Conservation (phyloP, 192 early-diverging fungal genomes). For the Gamsiella multidivaricata region DNA sequence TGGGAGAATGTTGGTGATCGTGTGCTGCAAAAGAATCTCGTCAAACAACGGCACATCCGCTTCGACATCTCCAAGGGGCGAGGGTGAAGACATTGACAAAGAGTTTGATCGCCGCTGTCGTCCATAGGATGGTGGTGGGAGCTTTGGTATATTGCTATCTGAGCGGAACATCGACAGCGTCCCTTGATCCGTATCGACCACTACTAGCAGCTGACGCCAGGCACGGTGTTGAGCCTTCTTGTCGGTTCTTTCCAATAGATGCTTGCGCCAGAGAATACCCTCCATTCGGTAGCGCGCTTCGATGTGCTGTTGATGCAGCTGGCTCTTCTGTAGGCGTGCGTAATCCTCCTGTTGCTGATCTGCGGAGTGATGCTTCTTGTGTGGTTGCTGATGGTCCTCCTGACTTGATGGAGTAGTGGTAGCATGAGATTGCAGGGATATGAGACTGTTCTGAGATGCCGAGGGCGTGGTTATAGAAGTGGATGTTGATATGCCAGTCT, state of each 20-base stretch:
- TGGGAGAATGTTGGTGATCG: slow-evolving; percentile 84
- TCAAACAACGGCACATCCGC: slow-evolving; percentile 42
- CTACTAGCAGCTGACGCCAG: slow-evolving; percentile 87
- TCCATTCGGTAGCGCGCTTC: slow-evolving; percentile 65
- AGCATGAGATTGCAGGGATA: slow-evolving; percentile 17
- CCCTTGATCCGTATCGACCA: slow-evolving; percentile 71
- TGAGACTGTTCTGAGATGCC: slow-evolving; percentile 35
- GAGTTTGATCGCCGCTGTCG: neutral
- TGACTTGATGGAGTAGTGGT: neutral
- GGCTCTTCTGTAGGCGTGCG: neutral
- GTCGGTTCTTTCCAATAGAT: slow-evolving; percentile 77
- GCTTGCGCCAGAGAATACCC: slow-evolving; percentile 90
- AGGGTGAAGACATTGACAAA: neutral
- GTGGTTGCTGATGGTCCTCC: slow-evolving; percentile 1
- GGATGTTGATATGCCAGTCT: slow-evolving; percentile 8
- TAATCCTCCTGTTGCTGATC: neutral
- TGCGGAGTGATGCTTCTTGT: neutral
- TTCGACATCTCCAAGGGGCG: slow-evolving; percentile 6
- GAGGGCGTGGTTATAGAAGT: slow-evolving; percentile 21
- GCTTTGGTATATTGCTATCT: slow-evolving; percentile 53
- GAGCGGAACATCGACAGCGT: slow-evolving; percentile 88
- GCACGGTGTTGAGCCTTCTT: slow-evolving; percentile 85
- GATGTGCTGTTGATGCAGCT: slow-evolving; percentile 21
- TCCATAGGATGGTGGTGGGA: neutral
- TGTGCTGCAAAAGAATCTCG: slow-evolving; percentile 76